phyloP scores from a whole-genome alignment of 2,329 filamentous ascomycete species.

The Fusarium palustre region DNA sequence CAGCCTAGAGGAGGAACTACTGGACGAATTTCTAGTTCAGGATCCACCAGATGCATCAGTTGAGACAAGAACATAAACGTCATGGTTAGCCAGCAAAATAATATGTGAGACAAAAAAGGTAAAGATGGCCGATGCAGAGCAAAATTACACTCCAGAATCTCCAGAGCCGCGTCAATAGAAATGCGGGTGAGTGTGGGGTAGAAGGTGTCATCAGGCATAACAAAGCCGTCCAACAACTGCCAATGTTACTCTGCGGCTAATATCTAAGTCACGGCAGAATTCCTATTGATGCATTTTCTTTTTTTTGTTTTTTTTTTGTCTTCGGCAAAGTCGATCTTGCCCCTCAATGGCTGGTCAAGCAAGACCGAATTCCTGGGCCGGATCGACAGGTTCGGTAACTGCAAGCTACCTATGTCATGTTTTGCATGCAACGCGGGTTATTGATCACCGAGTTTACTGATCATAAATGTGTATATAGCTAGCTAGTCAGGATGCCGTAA shows the following conservation, averaged over 20 bases:
- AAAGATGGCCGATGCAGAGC: conserved; percentile 24
- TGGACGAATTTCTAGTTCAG: accelerated
- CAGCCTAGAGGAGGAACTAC: accelerated
- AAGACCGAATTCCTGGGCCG: conserved; percentile 30
- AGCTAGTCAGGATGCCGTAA: background rate
- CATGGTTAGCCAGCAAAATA: background rate
- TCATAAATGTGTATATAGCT: conserved; percentile 7
- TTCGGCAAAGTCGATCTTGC: conserved; percentile 13
- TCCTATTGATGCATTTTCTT: conserved; percentile 38
- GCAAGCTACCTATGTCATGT: conserved; percentile 20
- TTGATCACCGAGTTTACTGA: conserved; percentile 8
- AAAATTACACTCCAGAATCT: conserved; percentile 2
- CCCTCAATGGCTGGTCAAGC: conserved; percentile 33
- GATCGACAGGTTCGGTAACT: conserved; percentile 25
- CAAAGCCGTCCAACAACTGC: conserved; percentile 2
- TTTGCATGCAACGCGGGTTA: conserved; percentile 15
- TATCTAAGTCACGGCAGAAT: conserved; percentile 19
- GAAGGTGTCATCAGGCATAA: conserved; percentile 12
- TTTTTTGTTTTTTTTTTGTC: conserved; percentile 14
- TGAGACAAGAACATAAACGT: background rate
- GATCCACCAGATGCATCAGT: background rate
- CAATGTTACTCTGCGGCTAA: conserved; percentile 30
- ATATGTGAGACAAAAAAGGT: background rate
- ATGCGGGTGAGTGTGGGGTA: conserved; percentile 29
- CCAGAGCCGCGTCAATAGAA: conserved; percentile 39